phyloP scores from a whole-genome alignment of 1,284 basidiomycete species.

The Cutaneotrichosporon mucoides region DNA sequence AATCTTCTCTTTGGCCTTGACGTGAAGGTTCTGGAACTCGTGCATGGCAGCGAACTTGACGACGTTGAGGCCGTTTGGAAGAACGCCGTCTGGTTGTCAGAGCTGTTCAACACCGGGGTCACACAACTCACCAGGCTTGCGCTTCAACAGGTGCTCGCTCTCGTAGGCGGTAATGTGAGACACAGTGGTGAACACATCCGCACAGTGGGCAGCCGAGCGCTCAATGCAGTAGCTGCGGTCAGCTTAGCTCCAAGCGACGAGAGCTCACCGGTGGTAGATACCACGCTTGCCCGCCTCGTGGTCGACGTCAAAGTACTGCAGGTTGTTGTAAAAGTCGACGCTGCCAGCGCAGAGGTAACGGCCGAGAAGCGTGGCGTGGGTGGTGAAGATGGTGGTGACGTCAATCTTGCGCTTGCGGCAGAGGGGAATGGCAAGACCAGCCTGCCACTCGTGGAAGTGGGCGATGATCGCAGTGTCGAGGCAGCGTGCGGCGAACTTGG shows the following conservation, averaged over 20 bases:
- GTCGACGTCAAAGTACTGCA: slow-evolving; percentile 98
- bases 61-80: slow-evolving; percentile 96
- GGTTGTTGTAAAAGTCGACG: slow-evolving; percentile 99
- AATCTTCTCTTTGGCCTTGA: slow-evolving; percentile 89
- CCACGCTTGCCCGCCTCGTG: slow-evolving; percentile 98
- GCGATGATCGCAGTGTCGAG: slow-evolving; percentile 81
- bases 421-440: slow-evolving; percentile 91
- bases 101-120: slow-evolving; percentile 34
- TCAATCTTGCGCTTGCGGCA: slow-evolving; percentile 96
- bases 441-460: slow-evolving; percentile 99
- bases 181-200: slow-evolving; percentile 97
- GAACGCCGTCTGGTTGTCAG: slow-evolving; percentile 67
- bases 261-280: slow-evolving; percentile 61
- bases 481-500: slow-evolving; percentile 72
- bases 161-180: slow-evolving; percentile 98
- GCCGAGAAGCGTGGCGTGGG: slow-evolving; percentile 96
- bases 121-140: slow-evolving; percentile 58
- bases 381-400: slow-evolving; percentile 96
- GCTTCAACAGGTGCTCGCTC: slow-evolving; percentile 89
- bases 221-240: slow-evolving; percentile 91
- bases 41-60: slow-evolving; percentile 94
- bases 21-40: slow-evolving; percentile 95
- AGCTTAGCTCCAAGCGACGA: slow-evolving; percentile 27
- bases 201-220: slow-evolving; percentile 86
- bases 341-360: slow-evolving; percentile 96